Conservation (phyloP, 2,329 filamentous ascomycete species). For the Scortechinia acanthostroma region DNA sequence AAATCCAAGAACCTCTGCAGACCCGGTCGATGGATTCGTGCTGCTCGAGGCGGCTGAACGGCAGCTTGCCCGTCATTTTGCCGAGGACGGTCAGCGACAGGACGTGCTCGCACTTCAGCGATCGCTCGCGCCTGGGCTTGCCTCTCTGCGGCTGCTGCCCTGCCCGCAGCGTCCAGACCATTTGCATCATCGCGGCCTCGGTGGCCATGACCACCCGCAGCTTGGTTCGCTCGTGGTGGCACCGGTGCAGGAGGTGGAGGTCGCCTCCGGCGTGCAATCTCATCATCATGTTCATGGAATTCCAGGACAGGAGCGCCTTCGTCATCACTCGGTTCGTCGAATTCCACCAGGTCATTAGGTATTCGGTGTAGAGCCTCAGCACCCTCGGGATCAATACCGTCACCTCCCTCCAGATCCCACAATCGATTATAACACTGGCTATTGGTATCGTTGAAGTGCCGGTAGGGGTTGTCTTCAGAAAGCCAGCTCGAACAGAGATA, state of each 20-base stretch:
- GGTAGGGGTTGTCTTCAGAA: constrained; percentile 46
- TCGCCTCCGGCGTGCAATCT: constrained; percentile 14
- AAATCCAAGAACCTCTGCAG: constrained; percentile 42
- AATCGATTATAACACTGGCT: constrained; percentile 50
- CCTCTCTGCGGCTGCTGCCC: constrained; percentile 23
- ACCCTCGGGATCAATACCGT: constrained; percentile 30
- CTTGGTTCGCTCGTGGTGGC: constrained; percentile 15
- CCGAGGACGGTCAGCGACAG: constrained; percentile 9
- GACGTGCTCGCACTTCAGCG: constrained; percentile 20
- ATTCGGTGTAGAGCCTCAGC: constrained; percentile 22
- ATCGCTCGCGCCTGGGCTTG: constrained; percentile 26
- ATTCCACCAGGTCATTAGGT: background rate
- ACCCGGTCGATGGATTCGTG: constrained; percentile 13
- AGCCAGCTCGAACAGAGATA: constrained; percentile 57
- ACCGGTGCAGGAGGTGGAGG: constrained; percentile 28
- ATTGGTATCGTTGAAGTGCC: constrained; percentile 47
- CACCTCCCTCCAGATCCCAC: constrained; percentile 57
- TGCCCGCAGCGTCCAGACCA: constrained; percentile 18
- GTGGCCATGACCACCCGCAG: constrained; percentile 2
- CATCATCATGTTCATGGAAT: constrained; percentile 7
- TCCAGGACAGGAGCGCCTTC: no score
- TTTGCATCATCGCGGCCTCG: constrained; percentile 7
- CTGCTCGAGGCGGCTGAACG: background rate
- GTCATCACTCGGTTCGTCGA: background rate
- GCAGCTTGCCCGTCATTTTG: background rate